Conservation (phyloP, 148 eudicot genomes). For the Agrostemma githago region DNA sequence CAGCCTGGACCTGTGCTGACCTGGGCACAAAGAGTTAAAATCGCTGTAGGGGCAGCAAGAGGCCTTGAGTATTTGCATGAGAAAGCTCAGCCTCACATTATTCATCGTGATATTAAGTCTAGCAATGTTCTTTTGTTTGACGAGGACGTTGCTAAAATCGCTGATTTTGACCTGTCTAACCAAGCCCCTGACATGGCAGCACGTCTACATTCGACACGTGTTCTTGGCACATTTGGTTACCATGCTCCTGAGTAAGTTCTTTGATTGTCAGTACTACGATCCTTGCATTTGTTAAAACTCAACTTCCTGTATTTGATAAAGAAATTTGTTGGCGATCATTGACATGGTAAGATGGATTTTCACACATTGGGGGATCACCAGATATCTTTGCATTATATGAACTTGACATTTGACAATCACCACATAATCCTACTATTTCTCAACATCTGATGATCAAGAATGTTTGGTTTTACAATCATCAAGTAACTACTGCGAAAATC, state of each 20-base stretch:
- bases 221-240: conserved; percentile 69
- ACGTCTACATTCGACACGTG: conserved; percentile 77
- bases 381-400: no score
- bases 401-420: background rate
- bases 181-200: conserved; percentile 81
- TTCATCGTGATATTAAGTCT: conserved; percentile 79
- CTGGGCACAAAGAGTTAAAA: conserved; percentile 77
- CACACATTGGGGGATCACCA: no score
- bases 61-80: conserved; percentile 83
- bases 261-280: background rate
- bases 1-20: conserved; percentile 72
- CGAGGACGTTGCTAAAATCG: conserved; percentile 76
- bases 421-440: background rate
- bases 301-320: background rate
- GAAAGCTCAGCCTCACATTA: conserved; percentile 65
- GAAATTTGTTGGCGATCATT: background rate
- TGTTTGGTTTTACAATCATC: background rate
- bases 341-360: background rate
- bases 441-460: background rate
- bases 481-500: background rate
- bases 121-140: conserved; percentile 73
- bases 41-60: conserved; percentile 81
- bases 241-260: conserved; percentile 79
- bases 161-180: conserved; percentile 76
- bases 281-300: background rate